These are phyloP conservation scores for Trametes punicea DNA, from an alignment of 768 basidiomycete genomes.

Conservation along the genomic window DNA sequence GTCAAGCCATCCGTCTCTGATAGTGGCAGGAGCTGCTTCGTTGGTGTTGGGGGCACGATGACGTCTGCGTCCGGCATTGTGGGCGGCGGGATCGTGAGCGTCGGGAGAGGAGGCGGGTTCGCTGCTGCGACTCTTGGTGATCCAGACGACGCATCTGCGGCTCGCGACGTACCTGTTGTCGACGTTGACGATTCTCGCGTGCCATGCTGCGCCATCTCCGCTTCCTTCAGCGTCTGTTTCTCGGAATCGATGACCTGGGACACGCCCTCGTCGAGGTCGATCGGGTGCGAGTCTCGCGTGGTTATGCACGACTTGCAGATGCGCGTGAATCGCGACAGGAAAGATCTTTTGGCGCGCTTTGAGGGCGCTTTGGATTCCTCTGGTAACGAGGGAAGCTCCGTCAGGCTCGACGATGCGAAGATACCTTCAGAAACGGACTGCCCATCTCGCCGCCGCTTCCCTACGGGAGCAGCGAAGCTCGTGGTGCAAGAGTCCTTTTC, in stretches of 20 bases:
- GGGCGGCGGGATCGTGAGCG: conserved; percentile 21
- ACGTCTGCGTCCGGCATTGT: conserved; percentile 33
- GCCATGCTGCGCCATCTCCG: conserved; percentile 16
- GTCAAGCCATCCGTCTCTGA: conserved; percentile 85
- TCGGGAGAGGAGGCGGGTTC: conserved; percentile 9
- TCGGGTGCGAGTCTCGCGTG: conserved; percentile 48
- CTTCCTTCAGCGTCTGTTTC: conserved; percentile 22
- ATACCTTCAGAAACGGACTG: conserved; percentile 30
- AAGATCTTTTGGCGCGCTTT: conserved; percentile 44
- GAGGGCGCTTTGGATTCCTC: conserved; percentile 27
- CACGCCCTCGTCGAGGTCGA: conserved; percentile 33
- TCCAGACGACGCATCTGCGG: background rate
- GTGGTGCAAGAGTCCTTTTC: conserved; percentile 38
- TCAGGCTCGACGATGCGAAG: conserved; percentile 29
- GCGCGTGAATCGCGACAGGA: conserved; percentile 55
- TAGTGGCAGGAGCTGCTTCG: conserved; percentile 46
- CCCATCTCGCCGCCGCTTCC: conserved; percentile 30
- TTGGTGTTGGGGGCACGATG: conserved; percentile 47
- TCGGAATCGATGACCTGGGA: conserved; percentile 30
- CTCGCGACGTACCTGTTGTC: conserved; percentile 18
- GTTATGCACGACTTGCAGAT: conserved; percentile 63
- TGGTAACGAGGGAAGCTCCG: conserved; percentile 22
- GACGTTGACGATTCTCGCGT: conserved; percentile 24
- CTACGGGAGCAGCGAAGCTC: conserved; percentile 35
- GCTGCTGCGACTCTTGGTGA: conserved; percentile 6